These are phyloP conservation scores for Thuidium tamariscinum DNA, from an alignment of 225 moss, liverwort and hornwort genomes.

Conservation along the genomic window DNA sequence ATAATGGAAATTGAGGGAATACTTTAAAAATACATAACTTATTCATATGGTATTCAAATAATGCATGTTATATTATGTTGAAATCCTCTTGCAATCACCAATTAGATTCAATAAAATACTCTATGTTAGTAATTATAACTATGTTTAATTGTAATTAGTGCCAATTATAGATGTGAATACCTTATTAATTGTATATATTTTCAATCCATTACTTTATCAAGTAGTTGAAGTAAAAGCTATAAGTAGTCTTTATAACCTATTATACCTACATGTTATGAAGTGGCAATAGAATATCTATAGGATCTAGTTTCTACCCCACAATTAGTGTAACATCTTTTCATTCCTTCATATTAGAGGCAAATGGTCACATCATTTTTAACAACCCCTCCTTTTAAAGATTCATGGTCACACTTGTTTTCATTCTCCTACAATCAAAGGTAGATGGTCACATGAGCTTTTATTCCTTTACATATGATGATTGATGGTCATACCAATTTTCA, in stretches of 20 bases:
- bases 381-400: neutral
- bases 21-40: neutral
- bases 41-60: neutral
- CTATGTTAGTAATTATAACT: no score
- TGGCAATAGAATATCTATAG: neutral
- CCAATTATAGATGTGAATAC: neutral
- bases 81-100: neutral
- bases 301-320: neutral
- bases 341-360: rapidly evolving
- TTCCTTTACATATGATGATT: neutral
- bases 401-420: neutral
- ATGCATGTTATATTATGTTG: neutral
- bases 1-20: no score
- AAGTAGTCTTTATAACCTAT: neutral
- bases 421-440: neutral
- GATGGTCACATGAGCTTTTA: neutral
- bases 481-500: neutral
- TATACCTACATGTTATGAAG: neutral
- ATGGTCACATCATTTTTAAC: neutral
- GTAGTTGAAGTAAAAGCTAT: no score
- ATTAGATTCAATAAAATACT: neutral
- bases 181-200: neutral
- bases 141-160: neutral
- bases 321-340: neutral
- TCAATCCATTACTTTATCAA: neutral